Evolutionary conservation across 768 basidiomycete genomes (phyloP).

Genomic region (Hygrophorus russula): DNA sequence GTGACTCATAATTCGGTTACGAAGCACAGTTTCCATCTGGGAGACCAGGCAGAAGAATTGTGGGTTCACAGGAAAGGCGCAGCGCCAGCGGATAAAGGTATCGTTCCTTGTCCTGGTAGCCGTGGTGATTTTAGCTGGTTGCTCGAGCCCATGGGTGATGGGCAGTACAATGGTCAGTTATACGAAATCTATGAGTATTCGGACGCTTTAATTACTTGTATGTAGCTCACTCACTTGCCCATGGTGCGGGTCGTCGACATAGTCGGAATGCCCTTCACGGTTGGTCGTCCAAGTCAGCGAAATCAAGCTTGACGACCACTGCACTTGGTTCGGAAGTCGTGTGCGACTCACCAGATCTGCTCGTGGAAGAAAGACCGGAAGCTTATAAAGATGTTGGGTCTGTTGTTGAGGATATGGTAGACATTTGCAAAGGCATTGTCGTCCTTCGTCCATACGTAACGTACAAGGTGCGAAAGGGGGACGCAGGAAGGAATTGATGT

Average conservation of each 20-base stretch:
- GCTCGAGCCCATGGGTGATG: conserved; percentile 22
- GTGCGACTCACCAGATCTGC: conserved; percentile 22
- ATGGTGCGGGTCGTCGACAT: conserved; percentile 26
- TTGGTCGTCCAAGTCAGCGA: conserved; percentile 16
- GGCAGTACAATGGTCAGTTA: conserved; percentile 20
- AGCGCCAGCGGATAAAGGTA: conserved; percentile 23
- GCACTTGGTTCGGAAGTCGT: conserved; percentile 24
- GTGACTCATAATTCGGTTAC: conserved; percentile 28
- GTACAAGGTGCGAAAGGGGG: conserved; percentile 21
- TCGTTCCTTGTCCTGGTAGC: conserved; percentile 27
- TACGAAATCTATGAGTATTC: neutral
- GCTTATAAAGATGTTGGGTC: conserved; percentile 25
- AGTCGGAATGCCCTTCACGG: conserved; percentile 21
- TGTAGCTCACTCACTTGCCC: conserved; percentile 24
- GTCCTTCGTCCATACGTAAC: conserved; percentile 24
- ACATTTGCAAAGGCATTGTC: conserved; percentile 18
- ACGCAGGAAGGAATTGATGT: conserved; percentile 8
- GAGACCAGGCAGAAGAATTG: conserved; percentile 12
- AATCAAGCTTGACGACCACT: conserved; percentile 20
- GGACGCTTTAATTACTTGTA: neutral
- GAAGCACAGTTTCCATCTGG: conserved; percentile 11
- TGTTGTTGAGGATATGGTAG: conserved; percentile 25
- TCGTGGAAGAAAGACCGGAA: conserved; percentile 27
- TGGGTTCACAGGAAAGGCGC: conserved; percentile 30
- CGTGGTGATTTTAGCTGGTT: conserved; percentile 26